Evolutionary conservation across 768 basidiomycete species (phyloP).

Genomic region (Tephrocybe sp.): DNA sequence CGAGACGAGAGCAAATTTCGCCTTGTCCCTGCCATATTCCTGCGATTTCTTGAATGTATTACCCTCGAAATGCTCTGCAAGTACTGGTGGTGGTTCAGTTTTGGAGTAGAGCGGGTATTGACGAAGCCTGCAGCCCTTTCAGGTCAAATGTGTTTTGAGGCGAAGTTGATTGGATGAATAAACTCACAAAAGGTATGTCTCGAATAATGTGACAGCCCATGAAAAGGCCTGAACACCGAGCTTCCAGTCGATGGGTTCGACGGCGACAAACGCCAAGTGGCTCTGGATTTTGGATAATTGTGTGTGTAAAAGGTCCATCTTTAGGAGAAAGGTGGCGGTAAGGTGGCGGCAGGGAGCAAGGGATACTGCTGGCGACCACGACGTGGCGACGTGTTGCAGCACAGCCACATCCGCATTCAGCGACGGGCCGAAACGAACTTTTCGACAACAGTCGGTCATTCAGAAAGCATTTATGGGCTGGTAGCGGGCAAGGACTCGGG

Average conservation of each 20-base stretch:
- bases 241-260: slow-evolving; percentile 79
- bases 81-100: slow-evolving; percentile 64
- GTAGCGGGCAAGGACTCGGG: no score
- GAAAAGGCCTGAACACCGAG: slow-evolving; percentile 76
- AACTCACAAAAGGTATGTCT: slow-evolving; percentile 83
- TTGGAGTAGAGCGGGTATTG: slow-evolving; percentile 88
- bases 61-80: slow-evolving; percentile 65
- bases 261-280: slow-evolving; percentile 68
- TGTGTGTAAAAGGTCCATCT: slow-evolving; percentile 63
- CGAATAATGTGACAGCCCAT: slow-evolving; percentile 80
- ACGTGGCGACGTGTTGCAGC: slow-evolving; percentile 15
- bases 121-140: slow-evolving; percentile 42
- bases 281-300: slow-evolving; percentile 58
- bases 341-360: slow-evolving; percentile 2
- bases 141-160: background rate
- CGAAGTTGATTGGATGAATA: no score
- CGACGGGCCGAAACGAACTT: no score
- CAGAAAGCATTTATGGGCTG: no score
- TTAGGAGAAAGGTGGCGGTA: background rate
- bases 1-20: slow-evolving; percentile 74
- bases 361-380: slow-evolving; percentile 5
- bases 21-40: slow-evolving; percentile 88
- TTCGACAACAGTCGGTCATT: no score
- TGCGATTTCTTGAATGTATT: slow-evolving; percentile 89
- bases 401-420: slow-evolving; percentile 15